Base-by-base conservation (phyloP, 352 stramenopile species). In the Pythium phragmitis region DNA sequence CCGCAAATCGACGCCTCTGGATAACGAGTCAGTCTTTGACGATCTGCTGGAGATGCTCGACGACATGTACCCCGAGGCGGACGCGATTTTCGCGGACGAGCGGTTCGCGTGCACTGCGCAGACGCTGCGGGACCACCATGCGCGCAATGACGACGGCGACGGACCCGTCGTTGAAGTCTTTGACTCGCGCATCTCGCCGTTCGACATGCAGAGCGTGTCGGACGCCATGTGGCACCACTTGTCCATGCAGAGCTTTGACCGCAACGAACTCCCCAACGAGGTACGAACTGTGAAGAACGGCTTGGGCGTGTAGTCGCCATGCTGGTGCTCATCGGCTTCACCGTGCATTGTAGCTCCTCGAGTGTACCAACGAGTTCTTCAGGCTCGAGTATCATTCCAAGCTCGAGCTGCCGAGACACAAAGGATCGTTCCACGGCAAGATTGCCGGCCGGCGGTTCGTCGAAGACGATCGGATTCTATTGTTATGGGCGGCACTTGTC, bases 401-500 rank as follows among this genome's bases (percentile, higher is more conserved):
- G 14, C 42, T 62, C 19, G 53, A 62, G 17, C 23, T 57, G 42
- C 46, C 61, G 17, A 16, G 54, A 3, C 21, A 63, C 5, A 58
- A 59, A 42, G 61, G 37, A 3, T 56, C 45, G 57, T 83, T 82
- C 33, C 69, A 70, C 23, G 67, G 69, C 23, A 79, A 82, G 45
- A 65, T 75, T 26, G 63, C 82, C 0, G 33, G 73, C 6, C 62
- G 73, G n/a, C 70, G 70, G 57, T 72, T 73, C 37, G 68, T 63
- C 9, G 67, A 75, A n/a, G 51, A 48, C 6, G 66, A 82, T 0
- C 76, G 77, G 23, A 61, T 83, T 16, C 60, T 88, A 28, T 72
- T 88, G 41, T 19, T 85, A 7, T 85, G 75, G 65, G 60, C 68
- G 7, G 72, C 73, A 3, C 30, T 76, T 13, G 60, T 82, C 19